Percentiles rank a stretch among this genome's conserved stretches.
Evolutionary conservation across 2,329 filamentous ascomycete species (phyloP).

Genomic region (Neofusicoccum sp.): DNA sequence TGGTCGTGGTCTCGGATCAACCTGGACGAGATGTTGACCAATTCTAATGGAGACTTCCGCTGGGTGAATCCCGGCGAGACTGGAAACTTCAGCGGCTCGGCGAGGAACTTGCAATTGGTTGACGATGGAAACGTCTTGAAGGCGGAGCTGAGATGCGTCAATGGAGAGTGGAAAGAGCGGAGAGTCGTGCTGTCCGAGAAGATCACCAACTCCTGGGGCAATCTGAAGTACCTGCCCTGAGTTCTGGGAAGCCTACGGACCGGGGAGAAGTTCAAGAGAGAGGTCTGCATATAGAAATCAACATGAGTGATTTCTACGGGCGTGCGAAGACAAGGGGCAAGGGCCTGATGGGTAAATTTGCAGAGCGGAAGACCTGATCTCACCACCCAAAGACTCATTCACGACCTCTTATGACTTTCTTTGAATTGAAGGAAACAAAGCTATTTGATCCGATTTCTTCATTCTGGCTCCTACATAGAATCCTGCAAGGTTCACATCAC

Average conservation of each 20-base stretch:
- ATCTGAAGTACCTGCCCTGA: not conserved
- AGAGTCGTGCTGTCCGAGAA: not conserved
- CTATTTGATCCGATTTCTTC: not conserved
- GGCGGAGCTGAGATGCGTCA: not conserved
- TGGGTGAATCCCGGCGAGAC: constrained; percentile 1
- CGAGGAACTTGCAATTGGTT: constrained; percentile 1
- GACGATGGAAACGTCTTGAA: constrained; percentile 3
- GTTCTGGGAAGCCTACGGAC: too few species aligned
- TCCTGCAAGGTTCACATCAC: too few species aligned
- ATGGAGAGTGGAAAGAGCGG: not conserved
- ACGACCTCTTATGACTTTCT: not conserved
- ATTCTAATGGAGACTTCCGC: not conserved
- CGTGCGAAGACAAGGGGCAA: too few species aligned
- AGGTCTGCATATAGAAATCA: too few species aligned
- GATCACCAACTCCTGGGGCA: not conserved
- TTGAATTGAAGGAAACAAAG: not conserved
- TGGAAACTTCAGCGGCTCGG: constrained; percentile 9
- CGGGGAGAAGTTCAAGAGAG: not conserved
- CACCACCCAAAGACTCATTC: too few species aligned
- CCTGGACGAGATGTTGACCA: constrained; percentile 4
- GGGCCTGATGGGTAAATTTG: too few species aligned
- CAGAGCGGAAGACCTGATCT: too few species aligned
- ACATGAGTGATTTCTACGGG: too few species aligned
- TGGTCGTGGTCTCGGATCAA: constrained; percentile 1
- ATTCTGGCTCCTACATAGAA: too few species aligned